Base-by-base conservation (phyloP, 345 rosid genomes). In the Gossypium australe region DNA sequence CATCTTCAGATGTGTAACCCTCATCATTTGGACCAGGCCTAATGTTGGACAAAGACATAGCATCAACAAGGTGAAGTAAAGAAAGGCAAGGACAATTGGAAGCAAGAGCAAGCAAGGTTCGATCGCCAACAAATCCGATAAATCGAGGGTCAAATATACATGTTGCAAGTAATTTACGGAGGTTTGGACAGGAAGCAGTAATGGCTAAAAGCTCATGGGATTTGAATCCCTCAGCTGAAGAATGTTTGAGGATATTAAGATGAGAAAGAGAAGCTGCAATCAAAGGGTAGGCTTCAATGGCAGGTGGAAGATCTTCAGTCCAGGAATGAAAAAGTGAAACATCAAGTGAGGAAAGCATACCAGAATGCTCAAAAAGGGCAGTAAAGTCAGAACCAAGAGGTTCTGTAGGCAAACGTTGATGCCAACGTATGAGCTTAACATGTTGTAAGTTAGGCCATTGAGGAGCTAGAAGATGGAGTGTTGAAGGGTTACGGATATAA, bases 381-480 rank as follows among this genome's bases (percentile, higher is more conserved):
- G 24, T 17, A 9, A 85, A 63, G 38, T 85, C 88, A 16, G 76
- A 65, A 0, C 86, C 88, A 1, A 65, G 63, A 38, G 67, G 77
- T 25, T 18, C 4, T 14, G 59, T 58, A 0, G 77, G 65, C 10
- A 82, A 73, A 27, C 86, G 83, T 13, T 71, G 86, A 64, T 85
- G 88, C 83, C 84, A 83, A 10, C 86, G 84, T n/a, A 85, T 43
- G 34, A 85, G 81, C 75, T 81, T 81, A 18, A 81, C 77, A 53
- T 44, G 68, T 45, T 38, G 53, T 51, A 81, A 57, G 6, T 25
- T 41, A 20, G 82, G 88, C 88, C 88, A 82, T 60, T 68, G 79
- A 38, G 76, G 81, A 48, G 79, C 78, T 9, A 85, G 68, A 60
- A 79, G 70, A 38, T 67, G 73, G 16, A 85, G 80, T 10, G 81